Conservation (phyloP, 805 yeast species). For the Yarrowia keelungensis region DNA sequence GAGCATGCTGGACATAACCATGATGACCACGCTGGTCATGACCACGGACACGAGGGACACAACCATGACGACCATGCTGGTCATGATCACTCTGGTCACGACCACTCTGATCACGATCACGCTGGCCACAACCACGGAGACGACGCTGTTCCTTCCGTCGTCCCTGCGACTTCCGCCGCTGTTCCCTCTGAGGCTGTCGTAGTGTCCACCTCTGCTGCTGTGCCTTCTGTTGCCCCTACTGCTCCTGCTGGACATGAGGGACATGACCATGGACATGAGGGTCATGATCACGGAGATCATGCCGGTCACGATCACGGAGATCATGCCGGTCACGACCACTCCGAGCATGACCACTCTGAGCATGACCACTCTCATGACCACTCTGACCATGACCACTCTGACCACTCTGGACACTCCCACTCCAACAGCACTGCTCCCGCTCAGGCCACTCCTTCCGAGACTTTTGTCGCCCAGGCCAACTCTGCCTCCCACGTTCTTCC, state of each 20-base stretch:
- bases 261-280: not conserved
- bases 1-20: not conserved
- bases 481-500: conserved; percentile 27
- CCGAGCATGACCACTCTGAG: no score
- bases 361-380: not conserved
- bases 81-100: not conserved
- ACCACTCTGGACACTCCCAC: not conserved
- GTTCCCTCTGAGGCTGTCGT: not conserved
- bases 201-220: conserved; percentile 1
- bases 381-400: not conserved
- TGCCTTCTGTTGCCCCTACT: not conserved
- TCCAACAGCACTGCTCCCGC: not conserved
- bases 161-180: not conserved
- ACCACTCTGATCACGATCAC: not conserved
- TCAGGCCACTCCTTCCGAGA: not conserved
- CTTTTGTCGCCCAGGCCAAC: conserved; percentile 25
- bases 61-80: not conserved
- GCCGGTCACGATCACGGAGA: not conserved
- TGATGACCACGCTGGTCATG: not conserved
- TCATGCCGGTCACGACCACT: not conserved
- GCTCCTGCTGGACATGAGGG: not conserved
- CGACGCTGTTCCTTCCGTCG: not conserved
- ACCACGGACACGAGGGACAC: not conserved
- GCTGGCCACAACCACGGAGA: not conserved
- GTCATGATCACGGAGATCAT: not conserved